These are phyloP conservation scores for Spatholobus suberectus DNA, from an alignment of 306 rosid genomes.

Conservation along the genomic window DNA sequence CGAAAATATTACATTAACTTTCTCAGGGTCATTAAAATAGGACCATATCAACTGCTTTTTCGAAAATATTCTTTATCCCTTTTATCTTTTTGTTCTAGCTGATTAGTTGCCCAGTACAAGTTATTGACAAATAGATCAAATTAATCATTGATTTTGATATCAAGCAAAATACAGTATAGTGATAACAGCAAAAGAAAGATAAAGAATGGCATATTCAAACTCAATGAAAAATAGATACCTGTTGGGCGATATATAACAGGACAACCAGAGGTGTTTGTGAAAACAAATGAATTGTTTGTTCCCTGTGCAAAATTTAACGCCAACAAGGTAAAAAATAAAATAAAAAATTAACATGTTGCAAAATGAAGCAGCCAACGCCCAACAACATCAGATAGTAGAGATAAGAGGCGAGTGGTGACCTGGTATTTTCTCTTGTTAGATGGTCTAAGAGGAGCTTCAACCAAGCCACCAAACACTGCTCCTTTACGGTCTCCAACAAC, in stretches of 20 bases:
- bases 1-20: too few relatives aligned
- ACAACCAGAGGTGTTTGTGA: conserved; percentile 70
- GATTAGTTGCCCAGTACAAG: too few relatives aligned
- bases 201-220: conserved; percentile 1
- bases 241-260: conserved; percentile 86
- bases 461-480: conserved; percentile 91
- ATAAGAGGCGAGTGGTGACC: conserved; percentile 52
- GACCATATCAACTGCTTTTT: too few relatives aligned
- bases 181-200: conserved; percentile 9
- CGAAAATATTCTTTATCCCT: too few relatives aligned
- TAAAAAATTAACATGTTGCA: conserved; percentile 10
- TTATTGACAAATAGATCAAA: conserved; percentile 12
- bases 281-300: conserved; percentile 83
- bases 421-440: conserved; percentile 81
- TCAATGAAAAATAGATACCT: conserved; percentile 54
- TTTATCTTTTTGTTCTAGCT: too few relatives aligned
- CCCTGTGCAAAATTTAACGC: conserved; percentile 70
- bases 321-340: conserved; percentile 27
- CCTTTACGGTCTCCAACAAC: conserved; percentile 92
- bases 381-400: not conserved
- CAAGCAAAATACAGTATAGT: conserved; percentile 1
- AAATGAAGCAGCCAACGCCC: conserved; percentile 21
- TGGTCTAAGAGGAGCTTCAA: conserved; percentile 90
- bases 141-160: conserved; percentile 1
- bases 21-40: too few relatives aligned